These are phyloP conservation scores for Verticillium alfalfae DNA, from an alignment of 2,329 filamentous ascomycete species.

Conservation along the genomic window DNA sequence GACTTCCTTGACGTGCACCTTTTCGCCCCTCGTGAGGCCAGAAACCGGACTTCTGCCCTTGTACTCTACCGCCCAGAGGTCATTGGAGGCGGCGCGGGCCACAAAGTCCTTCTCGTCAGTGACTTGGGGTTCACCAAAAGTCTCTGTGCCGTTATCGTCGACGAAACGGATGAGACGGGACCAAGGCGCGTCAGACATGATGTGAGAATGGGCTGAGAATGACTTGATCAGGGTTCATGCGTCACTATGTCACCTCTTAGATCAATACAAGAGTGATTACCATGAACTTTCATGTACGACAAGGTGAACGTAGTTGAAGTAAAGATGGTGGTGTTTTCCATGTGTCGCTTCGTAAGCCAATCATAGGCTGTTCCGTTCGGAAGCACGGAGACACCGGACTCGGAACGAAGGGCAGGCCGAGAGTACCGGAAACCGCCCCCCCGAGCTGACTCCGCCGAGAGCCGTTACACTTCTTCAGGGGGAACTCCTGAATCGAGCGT, in stretches of 20 bases:
- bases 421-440: background rate
- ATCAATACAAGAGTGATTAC: background rate
- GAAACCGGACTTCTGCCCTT: conserved; percentile 20
- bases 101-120: conserved; percentile 18
- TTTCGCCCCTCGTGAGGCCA: conserved; percentile 16
- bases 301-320: background rate
- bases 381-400: conserved; percentile 1
- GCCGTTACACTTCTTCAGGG: background rate
- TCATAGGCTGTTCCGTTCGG: conserved; percentile 15
- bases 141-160: conserved; percentile 22
- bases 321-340: background rate
- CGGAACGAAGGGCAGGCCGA: background rate
- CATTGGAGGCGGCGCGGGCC: conserved; percentile 14
- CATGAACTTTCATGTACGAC: background rate
- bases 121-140: conserved; percentile 25
- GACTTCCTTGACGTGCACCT: conserved; percentile 23
- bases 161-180: conserved; percentile 26
- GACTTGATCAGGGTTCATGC: background rate
- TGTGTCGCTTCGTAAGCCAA: conserved; percentile 7
- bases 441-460: background rate
- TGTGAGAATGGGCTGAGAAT: background rate
- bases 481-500: background rate
- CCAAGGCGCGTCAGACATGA: conserved; percentile 13
- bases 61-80: conserved; percentile 22
- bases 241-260: background rate